Base-by-base conservation (phyloP, 2,329 filamentous ascomycete genomes). In the Clarireedia homoeocarpa region DNA sequence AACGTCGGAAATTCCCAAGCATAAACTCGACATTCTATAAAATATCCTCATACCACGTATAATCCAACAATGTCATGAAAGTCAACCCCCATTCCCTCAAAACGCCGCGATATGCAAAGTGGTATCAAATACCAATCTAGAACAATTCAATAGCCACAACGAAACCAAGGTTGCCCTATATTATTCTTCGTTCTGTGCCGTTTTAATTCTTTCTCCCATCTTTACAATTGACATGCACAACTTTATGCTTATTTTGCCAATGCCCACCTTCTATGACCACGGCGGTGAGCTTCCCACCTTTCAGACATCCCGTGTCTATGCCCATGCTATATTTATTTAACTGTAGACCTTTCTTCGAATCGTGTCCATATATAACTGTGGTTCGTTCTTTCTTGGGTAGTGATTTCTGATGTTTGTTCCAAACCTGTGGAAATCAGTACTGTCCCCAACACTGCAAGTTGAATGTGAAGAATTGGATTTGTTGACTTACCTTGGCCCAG, bases 361-460 rank as follows among this genome's bases (percentile, higher is more conserved):
- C 89, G 69, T 97, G 92, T 5, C 91, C 91, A 71, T 95, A 96
- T 56, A 95, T 78, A 42, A 95, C 86, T 0, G 88, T 89, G 42
- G 76, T 81, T 9, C 80, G 75, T 24, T 68, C 53, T 24, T 65
- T 57, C 40, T 66, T 66, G 4, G 64, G 62, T 69, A 69, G 63
- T 10, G 48, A 55, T 50, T 68, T 65, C 64, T 84, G 79, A 56
- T 71, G 70, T 54, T 72, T 72, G 65, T 83, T 79, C 82, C 82
- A 85, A 6, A 73, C 71, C 64, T 84, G 24, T 59, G 53, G 6
- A 51, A 46, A 42, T 68, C 53, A 68, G 59, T 30, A 48, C 14
- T 15, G 10, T 15, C 5, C 14, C 14, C 2, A 6, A n/a, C 4
- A 5, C 7, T n/a, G 27, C 20, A 20, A 20, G 27, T 15, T 53